These are phyloP conservation scores for Hirschfeldia incana DNA, from an alignment of 345 rosid species.

Conservation along the genomic window DNA sequence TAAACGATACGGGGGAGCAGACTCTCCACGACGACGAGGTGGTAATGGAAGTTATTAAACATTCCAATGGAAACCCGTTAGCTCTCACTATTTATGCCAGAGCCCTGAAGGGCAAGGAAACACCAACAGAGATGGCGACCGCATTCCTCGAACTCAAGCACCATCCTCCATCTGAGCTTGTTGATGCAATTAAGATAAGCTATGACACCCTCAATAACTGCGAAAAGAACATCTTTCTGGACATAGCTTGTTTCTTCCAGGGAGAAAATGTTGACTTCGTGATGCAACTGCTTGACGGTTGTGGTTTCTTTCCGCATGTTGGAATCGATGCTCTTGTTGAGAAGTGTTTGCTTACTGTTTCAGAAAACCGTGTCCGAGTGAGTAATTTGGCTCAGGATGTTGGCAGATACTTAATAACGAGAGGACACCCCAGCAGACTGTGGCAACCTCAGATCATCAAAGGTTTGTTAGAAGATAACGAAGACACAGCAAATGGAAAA, in stretches of 20 bases:
- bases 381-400: too few relatives aligned
- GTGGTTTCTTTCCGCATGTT: too few relatives aligned
- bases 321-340: too few relatives aligned
- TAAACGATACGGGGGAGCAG: neutral
- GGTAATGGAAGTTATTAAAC: neutral
- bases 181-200: too few relatives aligned
- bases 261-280: too few relatives aligned
- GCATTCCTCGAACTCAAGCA: too few relatives aligned
- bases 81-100: slow-evolving; percentile 18
- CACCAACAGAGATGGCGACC: neutral
- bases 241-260: too few relatives aligned
- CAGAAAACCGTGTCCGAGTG: neutral
- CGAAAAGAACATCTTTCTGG: too few relatives aligned
- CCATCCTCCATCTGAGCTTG: too few relatives aligned
- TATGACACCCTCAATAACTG: too few relatives aligned
- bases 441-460: slow-evolving; percentile 13
- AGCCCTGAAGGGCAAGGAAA: neutral
- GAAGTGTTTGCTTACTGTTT: too few relatives aligned
- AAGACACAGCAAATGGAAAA: neutral
- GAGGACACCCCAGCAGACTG: slow-evolving; percentile 17
- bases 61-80: slow-evolving; percentile 28
- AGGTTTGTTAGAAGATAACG: slow-evolving; percentile 15
- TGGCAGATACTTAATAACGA: slow-evolving; percentile 2
- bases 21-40: neutral
- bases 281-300: too few relatives aligned